These are phyloP conservation scores for Acanthamoeba sp. DNA, from an alignment of 208 protist species.

Conservation along the genomic window DNA sequence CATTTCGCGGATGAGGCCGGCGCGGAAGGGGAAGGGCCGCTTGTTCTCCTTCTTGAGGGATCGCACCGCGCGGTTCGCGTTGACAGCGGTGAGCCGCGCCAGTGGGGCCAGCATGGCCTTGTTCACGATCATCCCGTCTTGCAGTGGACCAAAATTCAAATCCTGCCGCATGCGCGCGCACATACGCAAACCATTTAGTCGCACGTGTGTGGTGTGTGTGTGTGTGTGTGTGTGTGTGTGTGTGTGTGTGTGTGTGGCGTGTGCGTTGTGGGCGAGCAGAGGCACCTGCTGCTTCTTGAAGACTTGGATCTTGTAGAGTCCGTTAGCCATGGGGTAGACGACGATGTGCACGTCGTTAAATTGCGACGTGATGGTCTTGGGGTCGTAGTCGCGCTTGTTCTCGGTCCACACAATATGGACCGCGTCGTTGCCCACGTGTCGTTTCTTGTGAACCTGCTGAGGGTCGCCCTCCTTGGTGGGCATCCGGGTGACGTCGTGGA, in stretches of 20 bases:
- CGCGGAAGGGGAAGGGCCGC: slow-evolving; percentile 60
- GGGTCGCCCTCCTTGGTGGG: slow-evolving; percentile 83
- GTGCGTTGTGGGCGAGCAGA: background rate
- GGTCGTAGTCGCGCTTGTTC: slow-evolving; percentile 87
- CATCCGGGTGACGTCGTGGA: slow-evolving; percentile 89
- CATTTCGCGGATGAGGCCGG: slow-evolving; percentile 60
- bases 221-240: background rate
- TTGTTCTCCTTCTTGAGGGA: slow-evolving; percentile 72
- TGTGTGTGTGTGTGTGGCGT: background rate
- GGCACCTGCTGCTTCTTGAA: slow-evolving; percentile 37
- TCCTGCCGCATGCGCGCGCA: slow-evolving; percentile 52
- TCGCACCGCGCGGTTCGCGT: slow-evolving; percentile 83
- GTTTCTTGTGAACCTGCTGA: slow-evolving; percentile 88
- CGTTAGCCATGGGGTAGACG: slow-evolving; percentile 90
- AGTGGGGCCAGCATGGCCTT: slow-evolving; percentile 86
- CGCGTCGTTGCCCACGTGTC: slow-evolving; percentile 92
- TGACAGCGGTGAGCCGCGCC: slow-evolving; percentile 89
- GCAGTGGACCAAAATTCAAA: slow-evolving; percentile 88
- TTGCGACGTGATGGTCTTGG: slow-evolving; percentile 89
- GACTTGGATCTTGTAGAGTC: slow-evolving; percentile 88
- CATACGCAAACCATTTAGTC: background rate
- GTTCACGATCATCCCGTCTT: slow-evolving; percentile 87
- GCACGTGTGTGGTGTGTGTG: background rate
- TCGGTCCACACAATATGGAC: slow-evolving; percentile 93
- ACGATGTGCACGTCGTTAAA: slow-evolving; percentile 93